phyloP scores from a whole-genome alignment of 139 green algal genomes.

The Pleodorina starrii region DNA sequence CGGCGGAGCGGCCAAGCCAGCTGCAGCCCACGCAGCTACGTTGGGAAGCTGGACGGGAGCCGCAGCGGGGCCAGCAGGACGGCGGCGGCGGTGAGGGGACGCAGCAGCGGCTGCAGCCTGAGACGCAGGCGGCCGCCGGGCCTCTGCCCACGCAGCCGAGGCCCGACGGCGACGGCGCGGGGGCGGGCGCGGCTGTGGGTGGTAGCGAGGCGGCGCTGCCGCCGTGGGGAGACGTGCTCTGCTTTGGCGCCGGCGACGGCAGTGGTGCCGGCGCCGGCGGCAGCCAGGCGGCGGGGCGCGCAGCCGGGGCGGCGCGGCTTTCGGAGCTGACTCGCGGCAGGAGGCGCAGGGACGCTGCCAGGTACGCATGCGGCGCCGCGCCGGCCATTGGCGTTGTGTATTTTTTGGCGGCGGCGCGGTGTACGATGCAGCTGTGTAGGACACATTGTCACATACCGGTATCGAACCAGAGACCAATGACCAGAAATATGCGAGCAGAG shows the following conservation, averaged over 20 bases:
- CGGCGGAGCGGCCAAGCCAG: not conserved
- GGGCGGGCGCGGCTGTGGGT: too few species aligned
- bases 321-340: not conserved
- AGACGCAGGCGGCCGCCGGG: not conserved
- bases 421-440: too few species aligned
- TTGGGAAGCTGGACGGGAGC: not conserved
- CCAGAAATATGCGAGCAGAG: too few species aligned
- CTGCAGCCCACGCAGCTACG: constrained; percentile 7
- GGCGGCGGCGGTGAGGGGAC: not conserved
- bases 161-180: not conserved
- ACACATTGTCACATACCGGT: too few species aligned
- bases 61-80: too few species aligned
- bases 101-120: not conserved
- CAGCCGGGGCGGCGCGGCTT: not conserved
- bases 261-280: not conserved
- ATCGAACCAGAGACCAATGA: too few species aligned
- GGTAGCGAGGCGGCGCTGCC: not conserved
- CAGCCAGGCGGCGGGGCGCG: not conserved
- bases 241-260: not conserved
- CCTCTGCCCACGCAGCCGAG: not conserved
- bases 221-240: not conserved
- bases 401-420: too few species aligned
- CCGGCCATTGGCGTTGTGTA: too few species aligned
- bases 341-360: not conserved
- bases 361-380: not conserved